phyloP scores from a whole-genome alignment of 2,329 filamentous ascomycete species.

The Rutstroemia sp. region DNA sequence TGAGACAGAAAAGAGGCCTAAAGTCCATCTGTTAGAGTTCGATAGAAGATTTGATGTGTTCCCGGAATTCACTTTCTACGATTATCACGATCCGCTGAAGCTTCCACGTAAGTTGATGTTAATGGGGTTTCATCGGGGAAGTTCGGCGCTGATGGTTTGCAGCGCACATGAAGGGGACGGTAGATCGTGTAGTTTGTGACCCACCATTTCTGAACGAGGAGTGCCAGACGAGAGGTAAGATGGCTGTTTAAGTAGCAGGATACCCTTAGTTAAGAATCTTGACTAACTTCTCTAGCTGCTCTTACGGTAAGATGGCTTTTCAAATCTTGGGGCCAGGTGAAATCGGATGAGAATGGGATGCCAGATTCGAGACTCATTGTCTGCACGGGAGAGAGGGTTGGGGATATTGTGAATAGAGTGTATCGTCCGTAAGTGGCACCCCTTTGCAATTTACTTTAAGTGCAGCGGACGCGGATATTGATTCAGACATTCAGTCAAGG shows the following conservation, averaged over 20 bases:
- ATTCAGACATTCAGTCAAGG: constrained; percentile 1
- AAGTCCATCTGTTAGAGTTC: constrained; percentile 62
- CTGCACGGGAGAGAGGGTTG: constrained; percentile 75
- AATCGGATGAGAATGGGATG: background rate
- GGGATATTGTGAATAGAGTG: constrained; percentile 54
- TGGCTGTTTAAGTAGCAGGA: background rate
- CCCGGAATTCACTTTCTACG: constrained; percentile 66
- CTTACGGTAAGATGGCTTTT: constrained; percentile 69
- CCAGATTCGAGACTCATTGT: constrained; percentile 43
- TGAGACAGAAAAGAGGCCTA: constrained; percentile 39
- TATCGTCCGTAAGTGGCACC: constrained; percentile 50
- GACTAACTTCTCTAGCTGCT: constrained; percentile 43
- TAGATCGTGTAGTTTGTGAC: constrained; percentile 67
- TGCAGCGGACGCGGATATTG: background rate
- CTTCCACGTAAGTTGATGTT: constrained; percentile 43
- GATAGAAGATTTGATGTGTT: constrained; percentile 69
- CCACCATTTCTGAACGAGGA: constrained; percentile 75
- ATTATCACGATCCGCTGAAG: constrained; percentile 62
- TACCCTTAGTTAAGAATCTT: too few species aligned
- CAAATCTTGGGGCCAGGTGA: constrained; percentile 31
- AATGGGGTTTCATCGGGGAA: too few species aligned
- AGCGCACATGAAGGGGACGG: constrained; percentile 52
- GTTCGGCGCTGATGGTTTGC: constrained; percentile 2
- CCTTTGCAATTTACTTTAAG: background rate
- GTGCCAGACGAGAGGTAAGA: constrained; percentile 67